These are phyloP conservation scores for Streptanthus diversifolius DNA, from an alignment of 345 rosid species.

Conservation along the genomic window DNA sequence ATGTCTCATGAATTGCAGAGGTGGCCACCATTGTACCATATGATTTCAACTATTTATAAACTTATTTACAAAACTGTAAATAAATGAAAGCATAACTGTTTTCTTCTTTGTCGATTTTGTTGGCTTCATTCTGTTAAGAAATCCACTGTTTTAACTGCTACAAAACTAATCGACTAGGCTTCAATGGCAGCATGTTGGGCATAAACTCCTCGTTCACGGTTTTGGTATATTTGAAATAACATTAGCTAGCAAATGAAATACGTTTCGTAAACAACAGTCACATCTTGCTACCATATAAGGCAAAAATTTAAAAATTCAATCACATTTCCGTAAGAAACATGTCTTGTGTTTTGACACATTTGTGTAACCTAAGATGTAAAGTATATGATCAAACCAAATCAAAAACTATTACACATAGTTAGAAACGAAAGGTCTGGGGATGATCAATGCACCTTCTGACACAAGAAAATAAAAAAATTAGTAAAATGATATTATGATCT, in stretches of 20 bases:
- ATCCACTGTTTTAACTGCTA: neutral
- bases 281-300: neutral
- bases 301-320: neutral
- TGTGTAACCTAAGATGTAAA: neutral
- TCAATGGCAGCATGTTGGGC: neutral
- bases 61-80: neutral
- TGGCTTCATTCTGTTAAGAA: neutral
- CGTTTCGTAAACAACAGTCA: neutral
- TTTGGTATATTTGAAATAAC: neutral
- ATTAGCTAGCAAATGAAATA: neutral
- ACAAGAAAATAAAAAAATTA: neutral
- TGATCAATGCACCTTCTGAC: neutral
- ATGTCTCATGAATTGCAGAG: no score
- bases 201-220: slow-evolving; percentile 13
- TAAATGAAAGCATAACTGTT: neutral
- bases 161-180: neutral
- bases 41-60: neutral
- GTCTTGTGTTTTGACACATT: neutral
- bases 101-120: neutral
- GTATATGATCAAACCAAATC: neutral
- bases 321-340: neutral
- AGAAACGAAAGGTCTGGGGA: neutral
- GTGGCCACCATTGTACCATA: no score
- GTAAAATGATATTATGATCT: neutral
- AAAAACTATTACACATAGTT: neutral